A percentile compares a stretch with the other conserved stretches of the same genome.
Conservation (phyloP, 345 rosid genomes). For the Murraya koenigii region DNA sequence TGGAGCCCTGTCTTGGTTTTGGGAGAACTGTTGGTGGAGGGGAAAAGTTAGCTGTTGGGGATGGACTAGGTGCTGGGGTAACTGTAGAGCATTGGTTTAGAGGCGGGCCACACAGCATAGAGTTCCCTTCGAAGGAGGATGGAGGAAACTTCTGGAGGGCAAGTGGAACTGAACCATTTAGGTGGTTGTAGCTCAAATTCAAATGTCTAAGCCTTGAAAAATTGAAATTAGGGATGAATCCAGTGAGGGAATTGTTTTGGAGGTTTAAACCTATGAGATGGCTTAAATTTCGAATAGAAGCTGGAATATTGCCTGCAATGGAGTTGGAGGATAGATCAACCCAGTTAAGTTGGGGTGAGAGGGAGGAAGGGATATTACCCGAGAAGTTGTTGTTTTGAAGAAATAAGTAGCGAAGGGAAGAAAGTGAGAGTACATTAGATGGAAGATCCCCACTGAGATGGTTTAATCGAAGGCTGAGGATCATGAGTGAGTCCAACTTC, state of each 20-base stretch:
- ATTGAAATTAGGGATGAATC: slow-evolving; percentile 56
- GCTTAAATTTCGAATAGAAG: slow-evolving; percentile 44
- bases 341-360: slow-evolving; percentile 47
- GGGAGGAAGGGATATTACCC: slow-evolving; percentile 56
- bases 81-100: slow-evolving; percentile 45
- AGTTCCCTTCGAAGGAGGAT: slow-evolving; percentile 74
- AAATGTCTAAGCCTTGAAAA: slow-evolving; percentile 53
- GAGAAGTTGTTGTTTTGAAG: slow-evolving; percentile 86
- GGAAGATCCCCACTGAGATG: slow-evolving; percentile 66
- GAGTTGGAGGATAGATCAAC: slow-evolving; percentile 81
- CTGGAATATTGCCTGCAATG: slow-evolving; percentile 63
- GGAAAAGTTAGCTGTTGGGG: slow-evolving; percentile 32
- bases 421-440: slow-evolving; percentile 64
- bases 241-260: slow-evolving; percentile 67
- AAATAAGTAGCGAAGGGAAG: slow-evolving; percentile 57
- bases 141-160: slow-evolving; percentile 57
- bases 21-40: slow-evolving; percentile 25
- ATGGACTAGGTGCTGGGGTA: slow-evolving; percentile 59
- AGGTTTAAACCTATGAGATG: slow-evolving; percentile 57
- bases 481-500: slow-evolving; percentile 64
- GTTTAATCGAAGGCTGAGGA: slow-evolving; percentile 82
- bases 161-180: slow-evolving; percentile 76
- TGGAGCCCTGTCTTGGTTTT: slow-evolving; percentile 22
- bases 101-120: slow-evolving; percentile 65
- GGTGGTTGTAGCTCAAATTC: slow-evolving; percentile 73